Base-by-base conservation (phyloP, 768 basidiomycete genomes). In the Plicaturopsis crispa region DNA sequence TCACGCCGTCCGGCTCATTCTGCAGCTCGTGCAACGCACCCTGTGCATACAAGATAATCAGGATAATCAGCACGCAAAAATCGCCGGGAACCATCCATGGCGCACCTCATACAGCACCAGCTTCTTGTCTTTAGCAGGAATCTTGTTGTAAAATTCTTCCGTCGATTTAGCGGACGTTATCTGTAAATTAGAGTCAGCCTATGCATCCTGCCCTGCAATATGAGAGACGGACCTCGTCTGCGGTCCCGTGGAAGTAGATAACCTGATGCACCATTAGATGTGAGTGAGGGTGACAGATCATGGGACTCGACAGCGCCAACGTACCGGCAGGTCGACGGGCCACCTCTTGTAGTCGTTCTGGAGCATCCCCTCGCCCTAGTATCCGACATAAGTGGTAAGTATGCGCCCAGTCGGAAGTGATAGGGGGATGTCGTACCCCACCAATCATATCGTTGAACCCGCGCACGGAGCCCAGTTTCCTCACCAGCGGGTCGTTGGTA, bases 1-100 rank as follows among this genome's bases (percentile, higher is more conserved):
- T 70, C n/a, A 84, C 73, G 2, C 75, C 79, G 32, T 75, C 65
- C 1, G 80, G 75, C 50, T 89, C 85, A 42, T 84, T 80, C 19
- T 80, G 75, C 16, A 89, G 63, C 51, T 88, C 85, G 44, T 89
- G 86, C 51, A 66, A 81, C 4, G 74, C 82, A n/a, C 70, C 74
- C 85, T 86, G 34, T 4, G n/a, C n/a, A n/a, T n/a, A 16, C 24
- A 35, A 24, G 26, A 28, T 28, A 28, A 28, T 28, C 26, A 28
- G 26, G 10, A 28, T 8, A 14, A 28, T 14, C 8, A 8, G 26
- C 8, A 28, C 26, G 14, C n/a, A n/a, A n/a, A n/a, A n/a, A n/a
- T n/a, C n/a, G n/a, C n/a, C n/a, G n/a, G n/a, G n/a, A n/a, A n/a
- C n/a, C 14, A 28, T 8, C 26, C 10, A 3, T 4, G 13, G 35